Evolutionary conservation across 2,329 filamentous ascomycete species (phyloP).

Genomic region (Epichloe aotearoae): DNA sequence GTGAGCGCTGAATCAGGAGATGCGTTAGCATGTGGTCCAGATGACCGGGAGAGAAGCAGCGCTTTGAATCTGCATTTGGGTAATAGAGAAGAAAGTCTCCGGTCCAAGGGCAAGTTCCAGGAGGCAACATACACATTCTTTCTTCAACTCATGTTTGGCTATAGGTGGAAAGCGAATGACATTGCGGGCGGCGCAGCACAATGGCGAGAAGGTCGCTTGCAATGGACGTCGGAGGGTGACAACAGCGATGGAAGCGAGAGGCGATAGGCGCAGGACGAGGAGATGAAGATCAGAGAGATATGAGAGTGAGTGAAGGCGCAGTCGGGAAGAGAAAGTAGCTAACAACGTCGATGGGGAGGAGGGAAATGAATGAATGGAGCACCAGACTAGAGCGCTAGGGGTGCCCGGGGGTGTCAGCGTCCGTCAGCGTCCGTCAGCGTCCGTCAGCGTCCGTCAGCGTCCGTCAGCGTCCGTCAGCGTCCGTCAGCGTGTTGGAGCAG

Average conservation of each 20-base stretch:
- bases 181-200: conserved; percentile 19
- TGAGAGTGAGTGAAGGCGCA: not conserved
- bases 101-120: not conserved
- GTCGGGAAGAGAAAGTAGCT: not conserved
- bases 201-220: conserved; percentile 8
- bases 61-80: not conserved
- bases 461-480: not conserved
- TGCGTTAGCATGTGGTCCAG: conserved; percentile 3
- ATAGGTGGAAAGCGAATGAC: conserved; percentile 20
- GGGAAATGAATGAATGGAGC: not conserved
- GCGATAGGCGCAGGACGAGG: not conserved
- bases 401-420: not conserved
- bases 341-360: not conserved
- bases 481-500: not conserved
- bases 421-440: not conserved
- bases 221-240: not conserved
- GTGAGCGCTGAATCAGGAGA: conserved; percentile 26
- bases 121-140: conserved; percentile 28
- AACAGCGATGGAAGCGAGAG: not conserved
- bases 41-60: conserved; percentile 3
- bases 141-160: conserved; percentile 26
- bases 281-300: not conserved
- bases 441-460: too few species aligned
- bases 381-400: not conserved
- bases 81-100: not conserved